phyloP scores from a whole-genome alignment of 23 red algal genomes.

The Gracilaria caudata region DNA sequence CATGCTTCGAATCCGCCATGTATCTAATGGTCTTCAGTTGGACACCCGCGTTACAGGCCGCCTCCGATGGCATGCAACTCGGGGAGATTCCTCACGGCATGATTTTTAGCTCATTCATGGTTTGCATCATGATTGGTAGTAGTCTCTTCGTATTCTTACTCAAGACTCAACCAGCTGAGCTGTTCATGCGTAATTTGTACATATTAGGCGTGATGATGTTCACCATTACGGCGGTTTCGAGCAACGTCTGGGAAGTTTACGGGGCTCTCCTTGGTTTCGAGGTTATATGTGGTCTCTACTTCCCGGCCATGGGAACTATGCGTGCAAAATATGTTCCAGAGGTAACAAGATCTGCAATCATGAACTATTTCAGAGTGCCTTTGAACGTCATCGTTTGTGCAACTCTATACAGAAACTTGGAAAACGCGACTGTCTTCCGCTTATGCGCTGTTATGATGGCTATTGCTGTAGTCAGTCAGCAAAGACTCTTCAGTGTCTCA shows the following conservation, averaged over 20 bases:
- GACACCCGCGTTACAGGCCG: conserved; percentile 91
- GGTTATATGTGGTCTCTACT: conserved; percentile 91
- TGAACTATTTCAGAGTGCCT: conserved; percentile 94
- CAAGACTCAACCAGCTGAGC: conserved; percentile 58
- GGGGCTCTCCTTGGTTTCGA: conserved; percentile 86
- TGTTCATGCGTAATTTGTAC: conserved; percentile 72
- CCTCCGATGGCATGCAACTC: conserved; percentile 27
- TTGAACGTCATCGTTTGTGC: conserved; percentile 90
- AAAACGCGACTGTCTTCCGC: conserved; percentile 53
- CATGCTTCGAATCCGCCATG: conserved; percentile 94
- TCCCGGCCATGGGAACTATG: conserved; percentile 90
- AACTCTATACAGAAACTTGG: conserved; percentile 62
- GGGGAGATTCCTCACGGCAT: conserved; percentile 91
- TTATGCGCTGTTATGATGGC: conserved; percentile 63
- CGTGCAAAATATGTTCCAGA: conserved; percentile 88
- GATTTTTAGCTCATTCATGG: conserved; percentile 98
- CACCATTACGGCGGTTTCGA: conserved; percentile 48
- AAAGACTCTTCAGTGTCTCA: conserved; percentile 67
- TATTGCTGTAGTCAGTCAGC: conserved; percentile 65
- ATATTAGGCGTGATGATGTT: conserved; percentile 53
- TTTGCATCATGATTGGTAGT: conserved; percentile 95
- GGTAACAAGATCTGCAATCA: conserved; percentile 83
- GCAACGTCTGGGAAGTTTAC: conserved; percentile 69
- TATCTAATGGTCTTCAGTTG: conserved; percentile 96
- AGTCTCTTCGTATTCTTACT: conserved; percentile 74